Conservation (phyloP, 345 rosid genomes). For the Lepidium sativum region DNA sequence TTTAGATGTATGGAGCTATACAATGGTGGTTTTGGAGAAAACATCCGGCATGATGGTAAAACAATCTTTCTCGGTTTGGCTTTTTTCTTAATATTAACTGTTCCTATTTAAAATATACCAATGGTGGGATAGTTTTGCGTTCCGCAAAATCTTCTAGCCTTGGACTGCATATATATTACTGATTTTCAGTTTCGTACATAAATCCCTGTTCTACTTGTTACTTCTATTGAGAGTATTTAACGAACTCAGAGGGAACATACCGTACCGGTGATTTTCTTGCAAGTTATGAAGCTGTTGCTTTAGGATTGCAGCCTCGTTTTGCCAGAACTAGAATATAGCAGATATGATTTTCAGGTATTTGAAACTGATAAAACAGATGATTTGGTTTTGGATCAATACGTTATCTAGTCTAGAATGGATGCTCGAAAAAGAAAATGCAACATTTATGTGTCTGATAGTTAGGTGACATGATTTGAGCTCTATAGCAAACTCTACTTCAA, state of each 20-base stretch:
- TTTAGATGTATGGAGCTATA: neutral
- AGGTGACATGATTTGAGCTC: neutral
- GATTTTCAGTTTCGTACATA: neutral
- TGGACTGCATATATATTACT: neutral
- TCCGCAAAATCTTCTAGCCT: neutral
- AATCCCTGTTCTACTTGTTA: neutral
- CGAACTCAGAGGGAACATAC: neutral
- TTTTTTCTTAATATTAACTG: neutral
- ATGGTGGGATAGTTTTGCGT: neutral
- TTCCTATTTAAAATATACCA: neutral
- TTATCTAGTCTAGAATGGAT: conserved; percentile 1
- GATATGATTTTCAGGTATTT: conserved; percentile 9
- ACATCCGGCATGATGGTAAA: conserved; percentile 3
- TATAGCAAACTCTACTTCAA: neutral
- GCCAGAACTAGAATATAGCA: conserved; percentile 62
- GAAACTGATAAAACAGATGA: neutral
- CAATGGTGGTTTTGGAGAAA: conserved; percentile 3
- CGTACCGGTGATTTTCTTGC: conserved; percentile 77
- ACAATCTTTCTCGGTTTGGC: neutral
- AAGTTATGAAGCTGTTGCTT: conserved; percentile 63
- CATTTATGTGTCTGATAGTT: neutral
- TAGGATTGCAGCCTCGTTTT: conserved; percentile 62
- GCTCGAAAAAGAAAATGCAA: neutral
- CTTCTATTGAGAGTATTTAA: neutral
- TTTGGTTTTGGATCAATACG: neutral